These are phyloP conservation scores for Jamesozyma spencerorum DNA, from an alignment of 805 yeast species.

Conservation along the genomic window DNA sequence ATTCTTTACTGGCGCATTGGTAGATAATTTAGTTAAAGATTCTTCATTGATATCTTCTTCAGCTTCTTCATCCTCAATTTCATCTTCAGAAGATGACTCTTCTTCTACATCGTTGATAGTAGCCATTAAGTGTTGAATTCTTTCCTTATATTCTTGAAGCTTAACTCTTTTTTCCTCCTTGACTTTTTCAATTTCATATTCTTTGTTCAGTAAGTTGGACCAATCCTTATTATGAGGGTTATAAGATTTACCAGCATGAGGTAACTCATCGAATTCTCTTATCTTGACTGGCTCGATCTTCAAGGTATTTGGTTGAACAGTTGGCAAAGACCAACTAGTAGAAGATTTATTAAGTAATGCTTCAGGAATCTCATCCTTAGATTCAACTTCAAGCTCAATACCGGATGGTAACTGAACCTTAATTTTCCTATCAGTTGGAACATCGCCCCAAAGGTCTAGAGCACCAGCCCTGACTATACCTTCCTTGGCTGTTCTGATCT, in stretches of 20 bases:
- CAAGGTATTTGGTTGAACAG: conserved; percentile 46
- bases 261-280: conserved; percentile 41
- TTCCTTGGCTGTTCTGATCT: conserved; percentile 44
- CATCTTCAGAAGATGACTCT: conserved; percentile 31
- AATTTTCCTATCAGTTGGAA: conserved; percentile 3
- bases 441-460: conserved; percentile 65
- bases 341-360: conserved; percentile 33
- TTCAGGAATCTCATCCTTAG: conserved; percentile 31
- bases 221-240: conserved; percentile 83
- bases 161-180: conserved; percentile 55
- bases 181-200: conserved; percentile 54
- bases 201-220: conserved; percentile 61
- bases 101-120: conserved; percentile 53
- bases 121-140: conserved; percentile 56
- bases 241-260: conserved; percentile 82
- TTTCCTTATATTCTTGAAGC: conserved; percentile 52
- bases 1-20: conserved; percentile 57
- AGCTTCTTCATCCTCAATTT: conserved; percentile 28
- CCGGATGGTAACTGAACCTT: conserved; percentile 24
- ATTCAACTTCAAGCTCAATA: conserved; percentile 17
- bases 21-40: conserved; percentile 43
- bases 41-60: conserved; percentile 29
- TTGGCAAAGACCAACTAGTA: conserved; percentile 43
- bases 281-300: conserved; percentile 45
- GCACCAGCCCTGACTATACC: conserved; percentile 47